Percentiles rank a stretch among this genome's conserved stretches.
phyloP scores from a whole-genome alignment of 148 eudicot species.

The Mesembryanthemum crystallinum region DNA sequence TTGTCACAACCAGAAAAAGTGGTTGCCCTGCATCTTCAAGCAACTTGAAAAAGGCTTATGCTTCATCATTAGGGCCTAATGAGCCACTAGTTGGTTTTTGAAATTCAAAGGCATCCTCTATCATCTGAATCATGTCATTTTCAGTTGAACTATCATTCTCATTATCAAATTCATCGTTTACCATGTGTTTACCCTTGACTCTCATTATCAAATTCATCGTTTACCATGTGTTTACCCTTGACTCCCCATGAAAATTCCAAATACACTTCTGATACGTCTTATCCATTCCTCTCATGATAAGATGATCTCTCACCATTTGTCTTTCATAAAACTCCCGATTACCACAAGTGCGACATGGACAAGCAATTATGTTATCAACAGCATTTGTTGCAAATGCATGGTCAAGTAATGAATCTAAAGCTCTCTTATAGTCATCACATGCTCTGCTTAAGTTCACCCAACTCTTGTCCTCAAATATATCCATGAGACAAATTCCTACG shows the following conservation, averaged over 20 bases:
- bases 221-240: not conserved
- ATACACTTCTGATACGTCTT: too few species aligned
- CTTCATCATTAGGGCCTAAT: not conserved
- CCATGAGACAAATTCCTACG: too few species aligned
- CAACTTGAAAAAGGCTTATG: not conserved
- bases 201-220: too few species aligned
- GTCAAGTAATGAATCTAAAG: too few species aligned
- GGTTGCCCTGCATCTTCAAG: slow-evolving; percentile 17
- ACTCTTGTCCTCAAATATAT: too few species aligned
- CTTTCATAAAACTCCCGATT: not conserved
- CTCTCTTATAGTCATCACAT: too few species aligned
- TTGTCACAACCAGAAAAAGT: too few species aligned
- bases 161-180: too few species aligned
- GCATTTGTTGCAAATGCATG: too few species aligned
- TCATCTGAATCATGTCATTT: not conserved
- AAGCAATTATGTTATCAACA: not conserved
- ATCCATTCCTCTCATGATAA: not conserved
- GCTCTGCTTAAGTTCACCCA: too few species aligned
- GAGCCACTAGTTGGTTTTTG: not conserved
- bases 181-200: not conserved
- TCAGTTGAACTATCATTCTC: not conserved
- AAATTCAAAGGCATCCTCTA: slow-evolving; percentile 5
- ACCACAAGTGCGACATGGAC: not conserved
- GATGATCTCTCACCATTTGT: not conserved
- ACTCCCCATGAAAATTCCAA: not conserved